Conservation (phyloP, 306 rosid genomes). For the Dalbergia cultrata region DNA sequence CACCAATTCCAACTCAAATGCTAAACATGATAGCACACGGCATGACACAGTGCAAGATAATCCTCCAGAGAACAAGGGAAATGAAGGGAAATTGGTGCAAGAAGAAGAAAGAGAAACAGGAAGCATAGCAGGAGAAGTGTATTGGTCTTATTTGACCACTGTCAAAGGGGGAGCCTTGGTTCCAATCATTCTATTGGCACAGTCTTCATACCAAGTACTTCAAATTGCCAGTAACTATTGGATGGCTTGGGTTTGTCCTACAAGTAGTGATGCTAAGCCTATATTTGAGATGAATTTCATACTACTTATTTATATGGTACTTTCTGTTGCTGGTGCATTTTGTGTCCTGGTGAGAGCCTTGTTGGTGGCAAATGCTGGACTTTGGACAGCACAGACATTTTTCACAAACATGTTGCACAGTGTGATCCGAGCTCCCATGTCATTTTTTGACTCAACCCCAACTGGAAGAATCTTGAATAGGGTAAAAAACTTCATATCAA, state of each 20-base stretch:
- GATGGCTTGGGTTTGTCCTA: constrained; percentile 98
- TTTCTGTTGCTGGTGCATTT: constrained; percentile 76
- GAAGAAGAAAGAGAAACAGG: constrained; percentile 97
- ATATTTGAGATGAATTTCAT: constrained; percentile 59
- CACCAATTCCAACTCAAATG: constrained; percentile 51
- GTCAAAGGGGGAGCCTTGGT: constrained; percentile 76
- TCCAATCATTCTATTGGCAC: constrained; percentile 87
- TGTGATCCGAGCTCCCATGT: constrained; percentile 87
- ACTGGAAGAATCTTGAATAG: constrained; percentile 96
- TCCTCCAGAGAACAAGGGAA: constrained; percentile 66
- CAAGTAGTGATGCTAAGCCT: constrained; percentile 67
- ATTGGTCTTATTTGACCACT: constrained; percentile 79
- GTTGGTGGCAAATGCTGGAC: constrained; percentile 73
- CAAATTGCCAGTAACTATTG: constrained; percentile 95
- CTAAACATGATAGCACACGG: constrained; percentile 47
- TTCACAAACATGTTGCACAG: constrained; percentile 81
- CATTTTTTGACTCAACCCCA: constrained; percentile 97
- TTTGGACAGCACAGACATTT: constrained; percentile 77
- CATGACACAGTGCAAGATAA: constrained; percentile 65
- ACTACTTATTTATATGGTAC: constrained; percentile 69
- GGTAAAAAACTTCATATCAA: constrained; percentile 56
- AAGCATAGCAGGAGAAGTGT: constrained; percentile 89
- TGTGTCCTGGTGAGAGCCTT: constrained; percentile 72
- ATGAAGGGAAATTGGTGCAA: constrained; percentile 80
- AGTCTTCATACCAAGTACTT: constrained; percentile 81